Conservation (phyloP, 2,329 filamentous ascomycete species). For the Catunica adiposa region DNA sequence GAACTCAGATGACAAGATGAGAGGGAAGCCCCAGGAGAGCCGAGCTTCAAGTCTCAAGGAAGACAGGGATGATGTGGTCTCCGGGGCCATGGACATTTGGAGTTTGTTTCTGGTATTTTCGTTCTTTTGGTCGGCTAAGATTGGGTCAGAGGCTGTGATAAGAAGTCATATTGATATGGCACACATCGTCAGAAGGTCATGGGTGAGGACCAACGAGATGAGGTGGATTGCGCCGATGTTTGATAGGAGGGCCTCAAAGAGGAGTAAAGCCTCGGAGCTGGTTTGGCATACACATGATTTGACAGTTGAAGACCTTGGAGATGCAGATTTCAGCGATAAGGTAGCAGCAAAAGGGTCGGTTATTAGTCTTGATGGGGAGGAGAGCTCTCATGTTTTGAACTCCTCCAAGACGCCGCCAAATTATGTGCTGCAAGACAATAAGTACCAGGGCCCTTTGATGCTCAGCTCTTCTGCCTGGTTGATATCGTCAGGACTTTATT, state of each 20-base stretch:
- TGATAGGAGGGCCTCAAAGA: not conserved
- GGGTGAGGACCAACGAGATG: not conserved
- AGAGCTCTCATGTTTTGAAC: too few species aligned
- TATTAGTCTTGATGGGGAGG: too few species aligned
- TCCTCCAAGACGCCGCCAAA: too few species aligned
- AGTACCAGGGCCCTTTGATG: too few species aligned
- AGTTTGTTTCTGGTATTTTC: not conserved
- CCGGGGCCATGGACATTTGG: constrained; percentile 5
- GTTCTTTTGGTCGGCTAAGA: not conserved
- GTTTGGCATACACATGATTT: not conserved
- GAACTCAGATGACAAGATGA: not conserved
- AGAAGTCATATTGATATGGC: not conserved
- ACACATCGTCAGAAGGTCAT: not conserved
- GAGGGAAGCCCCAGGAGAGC: not conserved
- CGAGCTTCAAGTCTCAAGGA: too few species aligned
- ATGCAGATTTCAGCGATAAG: too few species aligned
- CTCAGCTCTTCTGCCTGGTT: too few species aligned
- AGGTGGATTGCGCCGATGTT: not conserved
- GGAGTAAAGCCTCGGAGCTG: not conserved
- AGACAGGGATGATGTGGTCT: not conserved
- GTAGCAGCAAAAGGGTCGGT: too few species aligned
- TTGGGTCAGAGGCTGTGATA: too few species aligned
- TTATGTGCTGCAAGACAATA: too few species aligned
- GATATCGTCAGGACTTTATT: too few species aligned
- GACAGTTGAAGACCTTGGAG: not conserved